Base-by-base conservation (phyloP, 2,329 filamentous ascomycete genomes). In the Verticillium albo-atrum region DNA sequence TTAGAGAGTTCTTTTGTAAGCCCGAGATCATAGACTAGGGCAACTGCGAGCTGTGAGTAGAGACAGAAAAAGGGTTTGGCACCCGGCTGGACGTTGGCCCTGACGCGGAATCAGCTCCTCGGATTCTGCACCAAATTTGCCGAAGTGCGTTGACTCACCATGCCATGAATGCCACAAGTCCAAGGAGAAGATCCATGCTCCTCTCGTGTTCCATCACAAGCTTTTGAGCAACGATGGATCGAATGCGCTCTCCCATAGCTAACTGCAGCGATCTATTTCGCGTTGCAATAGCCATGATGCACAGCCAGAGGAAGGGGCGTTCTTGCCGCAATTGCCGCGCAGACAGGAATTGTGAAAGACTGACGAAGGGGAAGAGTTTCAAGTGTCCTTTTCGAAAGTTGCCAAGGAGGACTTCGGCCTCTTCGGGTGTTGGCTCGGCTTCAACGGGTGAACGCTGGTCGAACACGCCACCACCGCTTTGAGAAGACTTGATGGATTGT, bases 21-120 rank as follows among this genome's bases (percentile, higher is more conserved):
- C 7, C 75, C 75, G 17, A 83, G 70, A 58, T 83, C 81, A 27
- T 74, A 77, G 4, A 78, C 68, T 14, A 82, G 65, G 2, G 77
- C 70, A 7, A 74, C 69, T 3, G 77, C 77, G 28, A 83, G 62
- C 50, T 79, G 75, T 2, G 74, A 70, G 34, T 76, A 75, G 2
- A 79, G 64, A n/a, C 75, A 72, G 17, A 82, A 71, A 53, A 78
- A 79, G 0, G 79, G 78, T 55, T 75, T 80, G 7, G 60, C 70
- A 30, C 66, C 71, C 14, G 62, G 55, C 27, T 63, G 61, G 23
- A 62, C 57, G 17, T 62, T 63, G 5, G 57, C 60, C 61, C 61
- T 63, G 52, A 0, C 1, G n/a, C 17, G 42, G 20, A 12, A 20
- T 50, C 42, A 50, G 42, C 20, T 25, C 10, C 6, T 37, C 6